Evolutionary conservation across 441 rosid genomes (phyloP).

Genomic region (Populus hybrid): DNA sequence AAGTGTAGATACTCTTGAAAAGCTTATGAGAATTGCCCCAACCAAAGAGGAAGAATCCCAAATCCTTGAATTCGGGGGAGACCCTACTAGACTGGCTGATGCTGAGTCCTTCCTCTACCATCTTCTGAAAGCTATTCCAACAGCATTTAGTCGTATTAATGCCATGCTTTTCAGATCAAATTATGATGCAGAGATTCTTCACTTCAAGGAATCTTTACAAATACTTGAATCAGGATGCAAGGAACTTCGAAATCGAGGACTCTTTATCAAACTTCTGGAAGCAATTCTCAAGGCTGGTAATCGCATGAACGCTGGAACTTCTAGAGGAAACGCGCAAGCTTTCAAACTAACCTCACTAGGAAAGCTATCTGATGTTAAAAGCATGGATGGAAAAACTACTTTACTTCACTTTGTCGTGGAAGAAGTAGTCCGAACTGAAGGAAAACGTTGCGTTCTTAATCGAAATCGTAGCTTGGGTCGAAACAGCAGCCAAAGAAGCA

Average conservation of each 20-base stretch:
- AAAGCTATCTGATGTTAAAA: conserved; percentile 84
- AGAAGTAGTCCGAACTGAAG: conserved; percentile 75
- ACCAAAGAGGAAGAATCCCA: conserved; percentile 62
- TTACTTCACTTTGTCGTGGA: conserved; percentile 87
- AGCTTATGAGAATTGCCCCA: conserved; percentile 66
- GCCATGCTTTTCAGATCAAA: conserved; percentile 71
- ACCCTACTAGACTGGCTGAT: conserved; percentile 53
- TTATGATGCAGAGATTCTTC: conserved; percentile 54
- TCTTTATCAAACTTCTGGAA: conserved; percentile 84
- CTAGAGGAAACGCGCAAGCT: conserved; percentile 92
- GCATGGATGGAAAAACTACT: conserved; percentile 74
- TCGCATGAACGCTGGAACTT: conserved; percentile 90
- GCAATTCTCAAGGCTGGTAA: conserved; percentile 95
- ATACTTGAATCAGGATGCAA: conserved; percentile 60
- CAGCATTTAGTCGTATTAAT: conserved; percentile 58
- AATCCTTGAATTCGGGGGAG: conserved; percentile 58
- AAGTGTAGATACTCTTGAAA: conserved; percentile 64
- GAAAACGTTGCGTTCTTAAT: conserved; percentile 57
- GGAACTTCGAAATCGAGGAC: conserved; percentile 72
- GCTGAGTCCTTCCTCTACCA: conserved; percentile 74
- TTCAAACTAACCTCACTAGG: conserved; percentile 66
- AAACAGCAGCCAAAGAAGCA: conserved; percentile 26
- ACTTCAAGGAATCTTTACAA: conserved; percentile 47
- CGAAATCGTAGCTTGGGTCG: conserved; percentile 45
- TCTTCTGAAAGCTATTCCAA: conserved; percentile 70